Evolutionary conservation across 768 basidiomycete genomes (phyloP), one percentile per base, ranked within the genome.

Genomic region (Tubosaeta brunneosetosa): DNA sequence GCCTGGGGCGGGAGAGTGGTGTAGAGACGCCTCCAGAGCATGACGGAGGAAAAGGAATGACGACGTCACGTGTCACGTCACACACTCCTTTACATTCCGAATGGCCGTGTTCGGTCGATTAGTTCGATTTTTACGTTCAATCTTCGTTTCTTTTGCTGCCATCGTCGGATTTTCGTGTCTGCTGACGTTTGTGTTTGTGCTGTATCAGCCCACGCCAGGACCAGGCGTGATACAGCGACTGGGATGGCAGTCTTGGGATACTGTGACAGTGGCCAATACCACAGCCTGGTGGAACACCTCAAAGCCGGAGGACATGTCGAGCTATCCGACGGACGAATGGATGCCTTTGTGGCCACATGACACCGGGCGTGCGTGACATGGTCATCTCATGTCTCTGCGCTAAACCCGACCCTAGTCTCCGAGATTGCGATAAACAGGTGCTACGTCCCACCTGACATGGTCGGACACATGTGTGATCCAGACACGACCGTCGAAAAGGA

Each of bases 241-340:
- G 17, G 91, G 91, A 27, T 94, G 92, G 92, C 92, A 94, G 61
- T 78, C 86, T 7, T 95, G 90, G 90, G 92, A 89, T 41, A 62
- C 79, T 3, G 75, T 93, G 0, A 66, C 71, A 2, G 65, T 77
- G 25, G 14, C n/a, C 48, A 42, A 11, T 9, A 36, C 50, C 31
- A 31, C 58, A 13, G 50, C 44, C 55, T 60, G 63, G 57, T 60
- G 58, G 58, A 56, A 62, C 46, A 25, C 50, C 50, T 51, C 59
- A 32, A 36, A 51, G 47, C 33, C 53, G 65, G 9, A 75, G 60
- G 26, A 80, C 79, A 3, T 88, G 80, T 38, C 91, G 86, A 68
- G 82, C 82, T 66, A 91, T 86, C 43, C 94, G 84, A 49, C 69
- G 82, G 94, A 67, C 66, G 84, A 78, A 10, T 58, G 62, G 62